Base-by-base conservation (phyloP, 352 stramenopile species). In the Phytophthora europaea region DNA sequence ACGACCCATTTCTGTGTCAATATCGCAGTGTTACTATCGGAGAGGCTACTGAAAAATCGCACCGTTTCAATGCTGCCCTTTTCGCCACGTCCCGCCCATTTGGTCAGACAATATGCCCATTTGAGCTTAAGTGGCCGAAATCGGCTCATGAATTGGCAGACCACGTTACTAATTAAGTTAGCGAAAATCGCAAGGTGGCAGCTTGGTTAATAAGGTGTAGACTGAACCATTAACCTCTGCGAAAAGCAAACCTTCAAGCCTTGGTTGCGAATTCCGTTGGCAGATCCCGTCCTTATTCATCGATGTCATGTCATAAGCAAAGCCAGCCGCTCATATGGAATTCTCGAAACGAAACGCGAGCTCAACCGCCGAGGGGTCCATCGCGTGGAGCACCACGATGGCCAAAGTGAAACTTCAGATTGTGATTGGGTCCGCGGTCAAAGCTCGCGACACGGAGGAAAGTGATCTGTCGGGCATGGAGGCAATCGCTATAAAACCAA, bases 401-500 rank as follows among this genome's bases (percentile, higher is more conserved):
- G 48, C 48, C 48, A 54, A 54, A 51, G 2, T 26, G 8, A 52
- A 53, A 53, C 3, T 53, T 28, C 8, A 28, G n/a, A 53, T 15
- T 53, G 43, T 12, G 43, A 50, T 50, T 16, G 6, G 36, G 18
- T 6, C 16, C 9, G 9, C 20, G 48, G 48, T 15, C 48, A 26
- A 31, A 28, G 48, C 15, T 50, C 54, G 40, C 53, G 63, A 70
- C 52, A 64, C 28, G 33, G 23, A 64, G 36, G 53, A 38, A 65
- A 72, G 16, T 50, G 66, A 73, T 73, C 58, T 61, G 66, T 63
- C 23, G 40, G 66, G 66, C 66, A 73, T 69, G 38, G 6, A 12
- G 9, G 22, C 45, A 51, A 52, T 50, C 38, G 43, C 23, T 59
- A 73, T 73, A 73, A 60, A 60, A 60, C 54, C 12, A 72, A 67